Base-by-base conservation (phyloP, 345 rosid genomes). In the thale cress (Arabidopsis thaliana) region DNA sequence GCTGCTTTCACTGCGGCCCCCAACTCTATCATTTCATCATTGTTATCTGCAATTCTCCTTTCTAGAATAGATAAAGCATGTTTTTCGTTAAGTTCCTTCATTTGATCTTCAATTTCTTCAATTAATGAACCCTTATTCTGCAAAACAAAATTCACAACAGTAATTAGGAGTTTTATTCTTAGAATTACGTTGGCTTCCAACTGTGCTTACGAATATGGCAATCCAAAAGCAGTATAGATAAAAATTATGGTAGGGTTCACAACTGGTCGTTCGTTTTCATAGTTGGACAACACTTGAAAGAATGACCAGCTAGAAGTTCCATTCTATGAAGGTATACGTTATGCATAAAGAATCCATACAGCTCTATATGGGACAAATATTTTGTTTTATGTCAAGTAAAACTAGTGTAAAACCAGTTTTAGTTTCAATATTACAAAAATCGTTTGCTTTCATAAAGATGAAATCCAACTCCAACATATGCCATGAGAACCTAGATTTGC, bases 1-100 rank as follows among this genome's bases (percentile, higher is more conserved):
- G 98, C 98, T 66, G 98, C 98, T 79, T 88, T 86, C 33, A 92
- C 91, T 51, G 96, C 97, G 55, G 88, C 86, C 84, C 91, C 94
- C 67, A 87, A 80, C 80, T 87, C 98, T 76, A 85, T 65, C 88
- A 90, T 87, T 75, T 95, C 97, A 82, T 95, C 99, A 46, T 83
- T 83, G 78, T 85, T 86, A 77, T 90, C 95, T 51, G 97, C 91
- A 49, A 73, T 67, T 86, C 98, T 90, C 83, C 98, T 90, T 82
- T 92, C 97, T 55, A 85, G 52, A 53, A 82, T 45, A 75, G 96
- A 78, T 20, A 84, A 82, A 42, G 98, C 97, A 46, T 88, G 97
- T 53, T 86, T 85, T 76, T 87, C 86, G 74, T 89, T 85, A 68
- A 91, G 90, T 65, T 87, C 88, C 79, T 89, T 95, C 89, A 92